Conservation (phyloP, 1,139 yeast genomes). For the Arxiozyma slooffiae region DNA sequence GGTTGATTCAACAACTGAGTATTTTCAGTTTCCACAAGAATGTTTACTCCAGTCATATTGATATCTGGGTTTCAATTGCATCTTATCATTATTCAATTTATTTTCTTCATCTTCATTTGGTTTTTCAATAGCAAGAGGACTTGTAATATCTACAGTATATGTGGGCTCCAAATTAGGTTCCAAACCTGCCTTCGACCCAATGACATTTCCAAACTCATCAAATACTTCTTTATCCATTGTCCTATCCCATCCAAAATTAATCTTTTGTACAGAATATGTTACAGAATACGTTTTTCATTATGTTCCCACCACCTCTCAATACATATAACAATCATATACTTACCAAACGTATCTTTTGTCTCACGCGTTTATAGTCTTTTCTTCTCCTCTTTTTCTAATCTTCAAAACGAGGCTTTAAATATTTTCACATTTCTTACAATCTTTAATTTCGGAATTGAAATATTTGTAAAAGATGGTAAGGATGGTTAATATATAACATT, state of each 20-base stretch:
- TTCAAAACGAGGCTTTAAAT: neutral
- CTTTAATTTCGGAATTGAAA: neutral
- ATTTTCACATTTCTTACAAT: neutral
- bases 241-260: neutral
- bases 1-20: conserved; percentile 52
- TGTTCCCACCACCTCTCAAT: too few relatives aligned
- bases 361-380: neutral
- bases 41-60: conserved; percentile 40
- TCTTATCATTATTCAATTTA: neutral
- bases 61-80: neutral
- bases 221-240: conserved; percentile 10
- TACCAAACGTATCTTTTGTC: neutral
- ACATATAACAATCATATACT: too few relatives aligned
- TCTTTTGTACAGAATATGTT: neutral
- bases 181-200: conserved; percentile 23
- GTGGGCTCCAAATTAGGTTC: neutral
- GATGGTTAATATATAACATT: too few relatives aligned
- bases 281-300: too few relatives aligned
- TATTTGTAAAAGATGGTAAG: neutral
- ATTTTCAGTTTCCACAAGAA: conserved; percentile 49
- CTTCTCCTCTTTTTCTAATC: neutral
- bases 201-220: conserved; percentile 51
- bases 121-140: neutral
- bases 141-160: neutral
- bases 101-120: conserved; percentile 2